Percentiles rank a stretch among this genome's conserved stretches.
Evolutionary conservation across 495 filamentous ascomycete species (phyloP).

Genomic region (Penicillium pulvis): DNA sequence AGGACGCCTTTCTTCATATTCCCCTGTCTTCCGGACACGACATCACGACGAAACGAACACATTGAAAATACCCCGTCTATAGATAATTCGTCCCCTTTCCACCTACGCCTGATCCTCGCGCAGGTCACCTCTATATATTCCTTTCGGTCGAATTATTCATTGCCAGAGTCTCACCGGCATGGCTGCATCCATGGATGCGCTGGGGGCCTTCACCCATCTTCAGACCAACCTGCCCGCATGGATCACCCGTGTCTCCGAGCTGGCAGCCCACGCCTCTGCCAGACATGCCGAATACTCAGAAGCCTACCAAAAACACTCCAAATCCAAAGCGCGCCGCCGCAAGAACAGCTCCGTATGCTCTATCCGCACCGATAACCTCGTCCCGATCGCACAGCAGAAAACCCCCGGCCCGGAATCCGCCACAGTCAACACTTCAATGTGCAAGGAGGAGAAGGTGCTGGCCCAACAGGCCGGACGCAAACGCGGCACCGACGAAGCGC

Average conservation of each 20-base stretch:
- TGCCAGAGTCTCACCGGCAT: constrained; percentile 4
- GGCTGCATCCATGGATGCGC: constrained; percentile 57
- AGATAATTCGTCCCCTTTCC: neutral
- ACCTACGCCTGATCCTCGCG: neutral
- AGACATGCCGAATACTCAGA: constrained; percentile 67
- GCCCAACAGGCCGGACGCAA: constrained; percentile 31
- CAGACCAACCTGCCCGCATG: constrained; percentile 65
- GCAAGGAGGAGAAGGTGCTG: constrained; percentile 12
- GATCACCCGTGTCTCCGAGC: constrained; percentile 67
- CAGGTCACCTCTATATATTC: neutral
- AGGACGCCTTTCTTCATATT: neutral
- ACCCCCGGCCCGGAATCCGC: constrained; percentile 19
- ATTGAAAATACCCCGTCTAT: constrained; percentile 1
- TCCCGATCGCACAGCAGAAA: constrained; percentile 23
- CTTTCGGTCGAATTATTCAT: neutral
- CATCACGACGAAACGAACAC: constrained; percentile 36
- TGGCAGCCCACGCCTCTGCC: constrained; percentile 65
- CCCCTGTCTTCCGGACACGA: constrained; percentile 17
- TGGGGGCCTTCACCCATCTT: constrained; percentile 60
- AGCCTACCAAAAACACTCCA: constrained; percentile 38
- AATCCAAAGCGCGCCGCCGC: constrained; percentile 33
- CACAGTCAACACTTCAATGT: constrained; percentile 1
- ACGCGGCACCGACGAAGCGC: constrained; percentile 31
- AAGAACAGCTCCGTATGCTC: constrained; percentile 53
- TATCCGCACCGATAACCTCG: constrained; percentile 41